A percentile compares a stretch with the other conserved stretches of the same genome.
Conservation (phyloP, 2,329 filamentous ascomycete species). For the Calonectria naviculata region DNA sequence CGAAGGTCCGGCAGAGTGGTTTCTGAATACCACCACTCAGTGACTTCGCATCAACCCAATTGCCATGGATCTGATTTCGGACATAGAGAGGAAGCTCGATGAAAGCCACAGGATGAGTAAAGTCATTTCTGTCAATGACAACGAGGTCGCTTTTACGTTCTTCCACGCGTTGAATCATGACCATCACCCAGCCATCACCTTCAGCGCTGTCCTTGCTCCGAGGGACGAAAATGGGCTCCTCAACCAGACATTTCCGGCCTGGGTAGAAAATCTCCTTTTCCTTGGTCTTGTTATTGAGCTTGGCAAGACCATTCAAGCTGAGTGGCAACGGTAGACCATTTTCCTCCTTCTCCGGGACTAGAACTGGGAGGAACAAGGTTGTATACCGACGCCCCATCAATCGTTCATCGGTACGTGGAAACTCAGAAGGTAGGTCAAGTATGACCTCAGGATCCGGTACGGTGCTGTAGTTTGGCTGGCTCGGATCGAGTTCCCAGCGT, state of each 20-base stretch:
- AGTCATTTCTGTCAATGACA: background rate
- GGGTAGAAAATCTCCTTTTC: background rate
- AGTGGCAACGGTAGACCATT: background rate
- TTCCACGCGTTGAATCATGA: background rate
- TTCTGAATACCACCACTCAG: background rate
- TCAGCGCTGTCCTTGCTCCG: background rate
- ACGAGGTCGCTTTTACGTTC: background rate
- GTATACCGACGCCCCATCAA: background rate
- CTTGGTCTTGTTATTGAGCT: background rate
- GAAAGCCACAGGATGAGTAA: background rate
- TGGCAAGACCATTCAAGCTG: background rate
- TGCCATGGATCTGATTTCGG: background rate
- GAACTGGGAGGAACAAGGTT: background rate
- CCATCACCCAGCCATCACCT: background rate
- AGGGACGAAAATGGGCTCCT: background rate
- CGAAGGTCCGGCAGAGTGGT: background rate
- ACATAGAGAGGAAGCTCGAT: background rate
- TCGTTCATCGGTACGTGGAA: background rate
- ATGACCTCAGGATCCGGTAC: background rate
- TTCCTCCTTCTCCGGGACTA: background rate
- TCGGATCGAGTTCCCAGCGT: background rate
- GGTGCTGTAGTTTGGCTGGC: background rate
- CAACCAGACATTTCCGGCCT: background rate
- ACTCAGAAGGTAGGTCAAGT: background rate
- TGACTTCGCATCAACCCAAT: background rate